Evolutionary conservation across 441 rosid species (phyloP).

Genomic region (Kokia cookei): DNA sequence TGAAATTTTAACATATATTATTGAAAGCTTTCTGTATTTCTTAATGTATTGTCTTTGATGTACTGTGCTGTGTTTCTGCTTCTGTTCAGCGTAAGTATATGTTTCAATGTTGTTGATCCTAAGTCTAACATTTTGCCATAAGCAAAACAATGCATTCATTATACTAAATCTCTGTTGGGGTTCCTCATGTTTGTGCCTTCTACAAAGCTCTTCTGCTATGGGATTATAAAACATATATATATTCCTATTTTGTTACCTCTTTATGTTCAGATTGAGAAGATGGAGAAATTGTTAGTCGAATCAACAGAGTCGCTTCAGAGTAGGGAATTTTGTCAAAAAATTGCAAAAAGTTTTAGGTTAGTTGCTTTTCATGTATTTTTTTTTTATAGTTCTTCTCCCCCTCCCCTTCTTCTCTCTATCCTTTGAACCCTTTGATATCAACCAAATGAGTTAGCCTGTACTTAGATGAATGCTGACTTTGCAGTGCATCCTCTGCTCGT

Average conservation of each 20-base stretch:
- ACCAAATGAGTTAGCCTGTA: neutral
- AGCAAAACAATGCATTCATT: neutral
- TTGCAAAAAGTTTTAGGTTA: constrained; percentile 58
- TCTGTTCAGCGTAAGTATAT: neutral
- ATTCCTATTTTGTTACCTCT: neutral
- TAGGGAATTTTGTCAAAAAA: constrained; percentile 42
- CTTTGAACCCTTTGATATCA: neutral
- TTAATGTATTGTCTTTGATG: neutral
- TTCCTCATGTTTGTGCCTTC: neutral
- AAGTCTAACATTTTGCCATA: neutral
- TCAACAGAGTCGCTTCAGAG: constrained; percentile 19
- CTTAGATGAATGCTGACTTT: neutral
- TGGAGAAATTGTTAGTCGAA: constrained; percentile 45
- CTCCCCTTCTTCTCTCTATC: neutral
- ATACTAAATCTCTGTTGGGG: neutral
- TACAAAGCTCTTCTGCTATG: neutral
- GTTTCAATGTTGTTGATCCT: neutral
- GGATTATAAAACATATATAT: neutral
- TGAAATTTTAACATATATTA: neutral
- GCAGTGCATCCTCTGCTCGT: constrained; percentile 63
- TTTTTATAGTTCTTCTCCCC: too few species aligned
- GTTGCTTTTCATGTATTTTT: constrained; percentile 9
- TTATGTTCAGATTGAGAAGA: constrained; percentile 37
- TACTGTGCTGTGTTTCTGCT: neutral
- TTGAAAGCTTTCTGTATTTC: neutral